Evolutionary conservation across 1,284 basidiomycete genomes (phyloP).

Genomic region (Trichosporon asahii): DNA sequence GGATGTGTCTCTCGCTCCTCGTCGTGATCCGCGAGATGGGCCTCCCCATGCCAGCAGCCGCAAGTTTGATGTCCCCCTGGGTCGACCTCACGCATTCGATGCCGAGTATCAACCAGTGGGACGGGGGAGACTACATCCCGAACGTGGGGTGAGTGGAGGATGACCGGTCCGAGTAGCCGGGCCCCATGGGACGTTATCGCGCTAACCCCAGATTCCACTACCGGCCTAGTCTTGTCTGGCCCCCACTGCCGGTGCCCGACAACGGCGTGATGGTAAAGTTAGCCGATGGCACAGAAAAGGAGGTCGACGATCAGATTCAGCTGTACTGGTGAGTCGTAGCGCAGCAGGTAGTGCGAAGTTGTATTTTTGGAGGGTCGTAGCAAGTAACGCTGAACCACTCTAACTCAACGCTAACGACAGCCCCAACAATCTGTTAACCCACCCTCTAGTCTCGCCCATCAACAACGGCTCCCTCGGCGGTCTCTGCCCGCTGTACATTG

Average conservation of each 20-base stretch:
- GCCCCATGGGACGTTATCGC: neutral
- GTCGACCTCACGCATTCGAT: constrained; percentile 92
- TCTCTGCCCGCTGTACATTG: constrained; percentile 55
- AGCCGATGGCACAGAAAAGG: constrained; percentile 33
- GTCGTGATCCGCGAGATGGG: constrained; percentile 81
- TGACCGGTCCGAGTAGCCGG: constrained; percentile 5
- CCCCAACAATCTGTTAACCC: constrained; percentile 54
- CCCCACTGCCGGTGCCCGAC: constrained; percentile 39
- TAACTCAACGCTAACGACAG: constrained; percentile 23
- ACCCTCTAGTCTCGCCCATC: constrained; percentile 55
- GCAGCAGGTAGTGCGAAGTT: neutral
- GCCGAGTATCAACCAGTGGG: constrained; percentile 63
- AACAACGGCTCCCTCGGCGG: constrained; percentile 56
- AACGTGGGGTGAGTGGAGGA: constrained; percentile 33
- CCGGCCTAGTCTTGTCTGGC: constrained; percentile 50
- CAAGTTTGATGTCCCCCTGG: constrained; percentile 81
- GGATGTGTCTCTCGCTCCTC: constrained; percentile 75
- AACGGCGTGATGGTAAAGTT: constrained; percentile 41
- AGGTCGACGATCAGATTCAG: constrained; percentile 54
- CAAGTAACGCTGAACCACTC: constrained; percentile 11
- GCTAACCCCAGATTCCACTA: constrained; percentile 46
- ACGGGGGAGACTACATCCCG: constrained; percentile 47
- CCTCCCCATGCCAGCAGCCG: constrained; percentile 79
- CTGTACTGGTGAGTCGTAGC: constrained; percentile 48
- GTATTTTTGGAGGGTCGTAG: too few relatives aligned